Conservation (phyloP, 805 yeast genomes). For the Tetrapisispora fleetii region DNA sequence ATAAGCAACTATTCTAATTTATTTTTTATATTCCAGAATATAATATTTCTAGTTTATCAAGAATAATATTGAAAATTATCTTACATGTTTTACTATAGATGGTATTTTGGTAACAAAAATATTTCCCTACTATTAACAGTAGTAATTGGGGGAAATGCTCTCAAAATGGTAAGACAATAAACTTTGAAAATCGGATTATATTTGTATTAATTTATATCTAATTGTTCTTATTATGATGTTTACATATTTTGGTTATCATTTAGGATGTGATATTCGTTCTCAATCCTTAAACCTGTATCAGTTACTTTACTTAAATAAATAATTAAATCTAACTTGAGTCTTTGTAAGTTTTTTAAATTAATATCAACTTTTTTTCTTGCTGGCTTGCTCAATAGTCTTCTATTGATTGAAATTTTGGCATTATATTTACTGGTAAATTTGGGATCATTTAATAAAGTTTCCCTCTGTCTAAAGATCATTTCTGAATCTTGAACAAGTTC, state of each 20-base stretch:
- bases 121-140: no score
- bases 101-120: no score
- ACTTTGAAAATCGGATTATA: no score
- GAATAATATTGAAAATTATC: no score
- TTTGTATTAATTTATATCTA: no score
- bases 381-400: not conserved
- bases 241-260: not conserved
- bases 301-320: not conserved
- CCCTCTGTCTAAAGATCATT: constrained; percentile 41
- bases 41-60: no score
- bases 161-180: no score
- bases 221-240: no score
- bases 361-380: not conserved
- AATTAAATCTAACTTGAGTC: not conserved
- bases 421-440: not conserved
- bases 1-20: no score
- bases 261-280: not conserved
- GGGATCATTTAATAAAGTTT: not conserved
- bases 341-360: not conserved
- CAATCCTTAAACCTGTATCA: not conserved
- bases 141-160: no score
- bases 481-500: constrained; percentile 59
- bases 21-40: no score
- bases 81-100: no score
- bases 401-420: not conserved